These are phyloP conservation scores for Penstemon newberryi DNA, from an alignment of 257 asterid species.

Conservation along the genomic window DNA sequence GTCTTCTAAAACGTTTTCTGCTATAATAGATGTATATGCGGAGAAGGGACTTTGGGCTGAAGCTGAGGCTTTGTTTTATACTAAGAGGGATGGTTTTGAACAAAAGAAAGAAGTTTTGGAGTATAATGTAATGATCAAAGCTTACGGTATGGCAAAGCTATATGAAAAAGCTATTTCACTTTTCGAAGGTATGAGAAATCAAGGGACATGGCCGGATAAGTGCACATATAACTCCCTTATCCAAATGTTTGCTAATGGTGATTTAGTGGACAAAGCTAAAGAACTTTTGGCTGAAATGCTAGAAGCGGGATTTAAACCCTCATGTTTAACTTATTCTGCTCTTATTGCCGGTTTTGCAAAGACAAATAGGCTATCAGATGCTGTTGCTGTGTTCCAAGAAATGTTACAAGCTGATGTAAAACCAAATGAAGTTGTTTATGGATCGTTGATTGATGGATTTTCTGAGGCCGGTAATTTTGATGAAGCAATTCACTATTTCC, in stretches of 20 bases:
- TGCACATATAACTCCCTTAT: constrained; percentile 84
- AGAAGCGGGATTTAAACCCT: constrained; percentile 58
- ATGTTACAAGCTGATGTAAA: constrained; percentile 56
- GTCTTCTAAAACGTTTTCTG: constrained; percentile 68
- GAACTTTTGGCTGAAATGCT: constrained; percentile 69
- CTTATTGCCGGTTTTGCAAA: constrained; percentile 59
- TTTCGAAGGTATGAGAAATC: constrained; percentile 81
- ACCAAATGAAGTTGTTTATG: constrained; percentile 83
- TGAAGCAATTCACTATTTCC: constrained; percentile 61
- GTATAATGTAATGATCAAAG: constrained; percentile 93
- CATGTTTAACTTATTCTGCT: constrained; percentile 68
- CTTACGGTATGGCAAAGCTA: constrained; percentile 73
- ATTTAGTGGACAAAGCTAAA: constrained; percentile 61
- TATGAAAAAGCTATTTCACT: constrained; percentile 70
- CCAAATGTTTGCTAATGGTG: constrained; percentile 77
- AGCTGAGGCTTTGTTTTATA: constrained; percentile 70
- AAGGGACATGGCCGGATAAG: constrained; percentile 92
- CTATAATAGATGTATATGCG: constrained; percentile 81
- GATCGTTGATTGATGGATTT: constrained; percentile 64
- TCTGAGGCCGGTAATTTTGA: constrained; percentile 80
- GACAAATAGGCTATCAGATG: constrained; percentile 54
- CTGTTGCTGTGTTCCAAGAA: constrained; percentile 60
- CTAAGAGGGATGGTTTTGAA: constrained; percentile 41
- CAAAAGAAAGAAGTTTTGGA: constrained; percentile 64
- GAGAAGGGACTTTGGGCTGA: constrained; percentile 81